Percentiles rank a stretch among this genome's conserved stretches.
Conservation (phyloP, 805 yeast genomes). For the Myxozyma udenii region DNA sequence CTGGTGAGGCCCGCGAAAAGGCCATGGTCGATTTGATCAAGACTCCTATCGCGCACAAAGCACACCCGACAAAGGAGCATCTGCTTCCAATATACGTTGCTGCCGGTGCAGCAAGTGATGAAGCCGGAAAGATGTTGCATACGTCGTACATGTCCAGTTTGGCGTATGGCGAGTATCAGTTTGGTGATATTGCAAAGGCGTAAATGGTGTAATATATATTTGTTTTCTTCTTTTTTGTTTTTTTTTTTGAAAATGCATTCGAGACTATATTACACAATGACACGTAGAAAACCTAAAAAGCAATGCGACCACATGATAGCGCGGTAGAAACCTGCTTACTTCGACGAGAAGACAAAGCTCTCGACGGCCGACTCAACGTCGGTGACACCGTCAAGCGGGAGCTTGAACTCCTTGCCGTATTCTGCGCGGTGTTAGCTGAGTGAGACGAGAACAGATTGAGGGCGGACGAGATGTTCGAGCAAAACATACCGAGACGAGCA, state of each 20-base stretch:
- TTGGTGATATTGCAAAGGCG: conserved; percentile 6
- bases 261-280: conserved; percentile 11
- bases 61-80: conserved; percentile 80
- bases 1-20: conserved; percentile 39
- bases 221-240: too few species aligned
- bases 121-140: conserved; percentile 47
- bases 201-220: not conserved
- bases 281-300: not conserved
- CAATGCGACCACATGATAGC: too few species aligned
- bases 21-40: conserved; percentile 42
- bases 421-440: too few species aligned
- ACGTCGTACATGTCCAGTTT: conserved; percentile 46
- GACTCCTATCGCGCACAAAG: conserved; percentile 39
- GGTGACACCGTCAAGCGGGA: conserved; percentile 41
- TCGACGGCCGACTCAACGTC: conserved; percentile 33
- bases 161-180: conserved; percentile 67
- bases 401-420: conserved; percentile 48
- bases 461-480: too few species aligned
- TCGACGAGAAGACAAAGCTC: conserved; percentile 23
- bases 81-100: conserved; percentile 64
- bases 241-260: not conserved
- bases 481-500: conserved; percentile 57
- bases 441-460: too few species aligned
- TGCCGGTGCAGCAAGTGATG: conserved; percentile 50
- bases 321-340: too few species aligned